phyloP scores from a whole-genome alignment of 2,329 filamentous ascomycete species.

The Chaetomium olivaceum region DNA sequence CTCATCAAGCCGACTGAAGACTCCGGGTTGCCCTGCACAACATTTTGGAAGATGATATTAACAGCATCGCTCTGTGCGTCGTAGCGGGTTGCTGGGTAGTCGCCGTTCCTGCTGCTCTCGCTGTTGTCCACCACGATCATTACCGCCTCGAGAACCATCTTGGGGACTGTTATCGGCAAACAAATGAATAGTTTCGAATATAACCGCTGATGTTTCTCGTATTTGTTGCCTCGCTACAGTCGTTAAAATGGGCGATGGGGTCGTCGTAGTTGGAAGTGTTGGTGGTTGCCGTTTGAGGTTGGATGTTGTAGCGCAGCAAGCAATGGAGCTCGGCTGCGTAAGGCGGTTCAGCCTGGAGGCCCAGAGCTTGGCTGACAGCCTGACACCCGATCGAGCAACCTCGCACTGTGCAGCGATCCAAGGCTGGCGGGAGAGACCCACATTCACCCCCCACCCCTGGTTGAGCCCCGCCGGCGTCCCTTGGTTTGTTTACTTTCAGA shows the following conservation, averaged over 20 bases:
- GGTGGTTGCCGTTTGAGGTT: conserved; percentile 13
- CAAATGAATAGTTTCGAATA: not conserved
- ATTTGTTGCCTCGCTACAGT: not conserved
- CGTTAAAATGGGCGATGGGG: not conserved
- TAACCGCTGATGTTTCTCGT: not conserved
- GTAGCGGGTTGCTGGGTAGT: conserved; percentile 87
- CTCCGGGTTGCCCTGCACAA: conserved; percentile 93
- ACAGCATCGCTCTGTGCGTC: conserved; percentile 95
- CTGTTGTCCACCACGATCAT: conserved; percentile 99
- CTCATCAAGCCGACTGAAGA: conserved; percentile 98
- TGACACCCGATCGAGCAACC: conserved; percentile 3
- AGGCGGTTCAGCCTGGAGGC: conserved; percentile 48
- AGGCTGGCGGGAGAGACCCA: conserved; percentile 11
- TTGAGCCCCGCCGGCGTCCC: conserved; percentile 9
- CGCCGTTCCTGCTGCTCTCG: conserved; percentile 96
- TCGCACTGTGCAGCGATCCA: conserved; percentile 6
- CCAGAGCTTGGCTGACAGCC: conserved; percentile 11
- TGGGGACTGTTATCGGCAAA: conserved; percentile 47
- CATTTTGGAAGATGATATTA: conserved; percentile 91
- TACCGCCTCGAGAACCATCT: conserved; percentile 97
- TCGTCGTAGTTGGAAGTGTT: conserved; percentile 20
- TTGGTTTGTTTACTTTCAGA: conserved; percentile 36
- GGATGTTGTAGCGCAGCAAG: conserved; percentile 14
- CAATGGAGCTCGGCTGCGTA: conserved; percentile 38
- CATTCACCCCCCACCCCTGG: not conserved